Conservation (phyloP, 75 land plant genomes). For the Pinus albicaulis region DNA sequence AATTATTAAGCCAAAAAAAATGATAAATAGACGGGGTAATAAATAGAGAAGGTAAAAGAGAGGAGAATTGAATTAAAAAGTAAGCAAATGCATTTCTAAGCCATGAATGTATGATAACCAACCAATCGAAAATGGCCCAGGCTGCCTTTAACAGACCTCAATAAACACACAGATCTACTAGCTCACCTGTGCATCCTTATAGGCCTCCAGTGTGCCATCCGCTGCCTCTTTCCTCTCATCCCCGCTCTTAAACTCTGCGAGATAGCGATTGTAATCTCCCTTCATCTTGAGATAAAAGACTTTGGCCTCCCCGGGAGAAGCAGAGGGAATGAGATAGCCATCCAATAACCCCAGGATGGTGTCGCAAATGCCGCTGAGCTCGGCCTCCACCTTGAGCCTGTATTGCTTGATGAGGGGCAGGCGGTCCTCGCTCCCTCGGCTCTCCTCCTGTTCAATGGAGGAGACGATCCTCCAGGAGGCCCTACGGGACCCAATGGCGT, state of each 20-base stretch:
- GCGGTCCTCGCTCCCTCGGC: conserved; percentile 66
- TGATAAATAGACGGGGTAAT: no score
- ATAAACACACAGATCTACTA: no score
- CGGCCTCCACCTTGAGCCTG: conserved; percentile 59
- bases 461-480: conserved; percentile 87
- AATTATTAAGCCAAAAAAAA: no score
- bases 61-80: no score
- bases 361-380: conserved; percentile 78
- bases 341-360: conserved; percentile 60
- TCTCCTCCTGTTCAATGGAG: conserved; percentile 87
- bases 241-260: conserved; percentile 68
- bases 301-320: conserved; percentile 66
- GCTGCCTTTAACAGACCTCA: no score
- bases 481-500: conserved; percentile 71
- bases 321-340: conserved; percentile 56
- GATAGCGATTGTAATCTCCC: conserved; percentile 78
- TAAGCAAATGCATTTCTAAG: no score
- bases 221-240: conserved; percentile 76
- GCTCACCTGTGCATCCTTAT: conserved; percentile 20
- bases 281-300: conserved; percentile 89
- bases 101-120: no score
- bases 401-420: conserved; percentile 59
- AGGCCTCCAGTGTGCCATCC: conserved; percentile 66
- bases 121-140: no score
- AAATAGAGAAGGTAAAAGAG: no score